Evolutionary conservation across 805 yeast species (phyloP), one percentile per base, ranked within the genome.

Genomic region (Scheffersomyces lignosus): DNA sequence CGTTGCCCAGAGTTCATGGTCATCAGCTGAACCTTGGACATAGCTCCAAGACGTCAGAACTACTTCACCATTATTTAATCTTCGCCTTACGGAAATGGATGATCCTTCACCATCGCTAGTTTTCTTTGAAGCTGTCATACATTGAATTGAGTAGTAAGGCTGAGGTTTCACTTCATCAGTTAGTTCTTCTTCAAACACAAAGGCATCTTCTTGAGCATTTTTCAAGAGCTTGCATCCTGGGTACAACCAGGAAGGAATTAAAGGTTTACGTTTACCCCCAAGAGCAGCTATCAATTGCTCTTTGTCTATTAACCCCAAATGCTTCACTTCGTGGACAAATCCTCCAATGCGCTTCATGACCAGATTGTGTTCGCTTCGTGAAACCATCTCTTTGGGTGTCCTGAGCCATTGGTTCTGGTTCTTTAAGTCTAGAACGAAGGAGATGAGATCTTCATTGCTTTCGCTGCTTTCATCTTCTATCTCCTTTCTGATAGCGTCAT

Each of bases 1-100:
- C 1, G 68, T 54, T 0, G 63, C 62, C 97, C 96, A 89, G 8
- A 82, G 64, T 51, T 89, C 97, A 55, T 89, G 96, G 51, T 90
- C 96, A 58, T 89, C 97, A 0, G 93, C 96, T 0, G 96, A 93
- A 1, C 97, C 97, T 58, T 88, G 96, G 1, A 88, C 85, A 52
- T 89, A 89, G 15, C 55, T 47, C 56, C 62, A 59, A 4, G 53
- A 33, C 4, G 36, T 24, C 15, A 29, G 27, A 33, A 38, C 9
- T 31, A 8, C 22, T 29, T 34, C 13, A 28, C 15, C 4, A 16
- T 28, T 14, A 13, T 25, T 13, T 18, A 15, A 15, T 22, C 33
- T 6, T 3, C 31, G 5, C 16, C 28, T 3, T 25, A 17, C 15
- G 12, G 29, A 4, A 6, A 23, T 36, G 2, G 30, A 12, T 4